Conservation (phyloP, 768 basidiomycete species). For the Suillus lakei region DNA sequence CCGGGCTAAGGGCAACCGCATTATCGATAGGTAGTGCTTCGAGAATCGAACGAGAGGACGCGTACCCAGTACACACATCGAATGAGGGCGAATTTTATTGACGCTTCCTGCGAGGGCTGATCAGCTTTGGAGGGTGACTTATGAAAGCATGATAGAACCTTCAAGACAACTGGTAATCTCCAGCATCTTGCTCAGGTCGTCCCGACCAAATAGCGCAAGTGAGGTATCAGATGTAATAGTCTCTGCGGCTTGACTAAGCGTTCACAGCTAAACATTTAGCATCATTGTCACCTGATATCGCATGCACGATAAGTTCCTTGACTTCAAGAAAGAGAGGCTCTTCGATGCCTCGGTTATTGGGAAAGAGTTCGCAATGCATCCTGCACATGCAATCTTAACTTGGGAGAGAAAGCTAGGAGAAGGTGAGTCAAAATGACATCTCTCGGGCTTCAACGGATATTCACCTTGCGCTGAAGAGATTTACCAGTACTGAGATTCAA, state of each 20-base stretch:
- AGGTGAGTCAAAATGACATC: not conserved
- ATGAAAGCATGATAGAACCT: not conserved
- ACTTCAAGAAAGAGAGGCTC: not conserved
- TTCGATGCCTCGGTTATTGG: not conserved
- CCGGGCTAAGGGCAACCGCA: not conserved
- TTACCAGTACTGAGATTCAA: slow-evolving; percentile 33
- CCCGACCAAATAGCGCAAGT: slow-evolving; percentile 17
- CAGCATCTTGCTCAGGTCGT: slow-evolving; percentile 10
- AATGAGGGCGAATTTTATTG: slow-evolving; percentile 4
- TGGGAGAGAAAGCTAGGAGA: not conserved
- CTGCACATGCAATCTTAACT: not conserved
- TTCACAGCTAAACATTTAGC: not conserved
- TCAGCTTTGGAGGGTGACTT: not conserved
- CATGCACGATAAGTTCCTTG: slow-evolving; percentile 8
- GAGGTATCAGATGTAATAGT: slow-evolving; percentile 18
- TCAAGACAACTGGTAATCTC: slow-evolving; percentile 2
- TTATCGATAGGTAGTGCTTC: slow-evolving; percentile 7
- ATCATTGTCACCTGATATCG: not conserved
- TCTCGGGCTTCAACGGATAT: not conserved
- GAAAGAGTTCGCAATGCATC: slow-evolving; percentile 14
- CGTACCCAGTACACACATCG: slow-evolving; percentile 11
- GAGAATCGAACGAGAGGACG: not conserved
- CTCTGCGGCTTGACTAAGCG: slow-evolving; percentile 10
- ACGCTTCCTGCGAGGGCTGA: slow-evolving; percentile 1
- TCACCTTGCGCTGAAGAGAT: not conserved